These are phyloP conservation scores for Kregervanrija delftensis DNA, from an alignment of 805 yeast genomes.

Conservation along the genomic window DNA sequence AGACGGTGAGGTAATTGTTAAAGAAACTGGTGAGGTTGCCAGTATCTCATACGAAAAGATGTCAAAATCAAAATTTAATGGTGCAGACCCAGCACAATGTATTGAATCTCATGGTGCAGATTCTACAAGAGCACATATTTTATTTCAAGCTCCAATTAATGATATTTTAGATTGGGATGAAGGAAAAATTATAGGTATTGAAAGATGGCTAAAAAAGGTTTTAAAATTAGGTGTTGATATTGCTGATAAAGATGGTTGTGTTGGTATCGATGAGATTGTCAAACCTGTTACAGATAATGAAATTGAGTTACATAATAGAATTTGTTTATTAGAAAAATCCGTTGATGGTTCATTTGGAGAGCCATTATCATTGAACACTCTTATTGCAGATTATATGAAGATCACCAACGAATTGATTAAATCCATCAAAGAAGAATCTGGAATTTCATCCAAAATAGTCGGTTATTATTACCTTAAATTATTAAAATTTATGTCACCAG, in stretches of 20 bases:
- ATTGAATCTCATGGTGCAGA: slow-evolving; percentile 82
- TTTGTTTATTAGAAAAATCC: slow-evolving; percentile 38
- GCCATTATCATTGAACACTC: slow-evolving; percentile 68
- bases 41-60: slow-evolving; percentile 72
- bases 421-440: slow-evolving; percentile 38
- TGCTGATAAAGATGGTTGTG: slow-evolving; percentile 14
- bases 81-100: slow-evolving; percentile 81
- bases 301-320: slow-evolving; percentile 48
- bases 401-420: slow-evolving; percentile 49
- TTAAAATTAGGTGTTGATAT: slow-evolving; percentile 23
- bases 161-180: slow-evolving; percentile 90
- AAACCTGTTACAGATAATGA: slow-evolving; percentile 32
- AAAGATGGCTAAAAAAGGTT: slow-evolving; percentile 76
- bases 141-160: slow-evolving; percentile 84
- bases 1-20: slow-evolving; percentile 40
- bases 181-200: slow-evolving; percentile 74
- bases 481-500: slow-evolving; percentile 65
- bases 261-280: slow-evolving; percentile 12
- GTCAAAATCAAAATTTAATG: slow-evolving; percentile 95
- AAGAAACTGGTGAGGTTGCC: slow-evolving; percentile 45
- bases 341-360: slow-evolving; percentile 55
- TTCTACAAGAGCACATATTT: slow-evolving; percentile 86
- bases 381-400: slow-evolving; percentile 87
- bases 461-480: slow-evolving; percentile 37
- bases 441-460: slow-evolving; percentile 5